A percentile compares a stretch with the other conserved stretches of the same genome.
These are phyloP conservation scores for Areca catechu DNA, from an alignment of 176 grass and related monocot species.

Conservation along the genomic window DNA sequence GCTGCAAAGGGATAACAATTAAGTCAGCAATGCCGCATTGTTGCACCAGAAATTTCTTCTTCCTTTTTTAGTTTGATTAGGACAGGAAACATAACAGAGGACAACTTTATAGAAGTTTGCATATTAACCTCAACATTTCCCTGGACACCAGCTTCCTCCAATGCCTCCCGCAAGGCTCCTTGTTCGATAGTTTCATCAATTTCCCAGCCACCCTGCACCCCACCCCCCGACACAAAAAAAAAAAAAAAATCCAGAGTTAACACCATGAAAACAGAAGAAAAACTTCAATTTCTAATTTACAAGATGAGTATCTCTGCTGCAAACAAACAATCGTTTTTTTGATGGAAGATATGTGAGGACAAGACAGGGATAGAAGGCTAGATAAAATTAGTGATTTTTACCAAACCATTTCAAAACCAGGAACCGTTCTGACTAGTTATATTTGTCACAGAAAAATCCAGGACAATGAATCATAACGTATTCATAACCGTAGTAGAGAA, in stretches of 20 bases:
- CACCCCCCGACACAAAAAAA: not conserved
- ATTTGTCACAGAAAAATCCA: too few relatives aligned
- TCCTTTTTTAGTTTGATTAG: not conserved
- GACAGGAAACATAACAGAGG: not conserved
- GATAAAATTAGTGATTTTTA: too few relatives aligned
- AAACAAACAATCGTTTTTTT: too few relatives aligned
- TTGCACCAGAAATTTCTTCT: not conserved
- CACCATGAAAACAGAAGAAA: not conserved
- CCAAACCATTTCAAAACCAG: too few relatives aligned
- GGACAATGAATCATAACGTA: too few relatives aligned
- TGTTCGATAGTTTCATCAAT: constrained; percentile 39
- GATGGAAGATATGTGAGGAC: too few relatives aligned
- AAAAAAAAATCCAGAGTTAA: not conserved
- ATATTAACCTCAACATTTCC: constrained; percentile 36
- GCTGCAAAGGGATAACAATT: constrained; percentile 10
- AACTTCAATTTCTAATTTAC: too few relatives aligned
- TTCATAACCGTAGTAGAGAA: too few relatives aligned
- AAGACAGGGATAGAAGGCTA: too few relatives aligned
- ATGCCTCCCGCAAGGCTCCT: constrained; percentile 34
- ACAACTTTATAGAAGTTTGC: not conserved
- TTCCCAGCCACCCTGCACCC: constrained; percentile 41
- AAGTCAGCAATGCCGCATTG: not conserved
- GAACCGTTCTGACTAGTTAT: too few relatives aligned
- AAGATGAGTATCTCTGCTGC: too few relatives aligned
- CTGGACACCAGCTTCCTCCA: constrained; percentile 45